Evolutionary conservation across 2,329 filamentous ascomycete genomes (phyloP).

Genomic region (Neofusicoccum kwambonambiense): DNA sequence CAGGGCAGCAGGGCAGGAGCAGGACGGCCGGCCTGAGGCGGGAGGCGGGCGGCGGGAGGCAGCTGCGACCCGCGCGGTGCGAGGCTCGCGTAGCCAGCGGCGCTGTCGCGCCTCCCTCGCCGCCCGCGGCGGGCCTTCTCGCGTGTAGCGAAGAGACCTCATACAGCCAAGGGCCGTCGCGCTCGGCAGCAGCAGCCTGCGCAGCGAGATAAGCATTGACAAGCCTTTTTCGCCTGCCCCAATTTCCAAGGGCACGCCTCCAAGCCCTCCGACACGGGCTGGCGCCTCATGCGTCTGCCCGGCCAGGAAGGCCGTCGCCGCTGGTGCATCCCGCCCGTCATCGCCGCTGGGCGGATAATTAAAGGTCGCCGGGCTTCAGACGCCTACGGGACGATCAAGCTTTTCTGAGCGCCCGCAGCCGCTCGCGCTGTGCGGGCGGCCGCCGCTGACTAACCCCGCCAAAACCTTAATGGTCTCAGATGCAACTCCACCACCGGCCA

Average conservation of each 20-base stretch:
- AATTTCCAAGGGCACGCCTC: background rate
- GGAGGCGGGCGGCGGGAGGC: no score
- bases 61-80: no score
- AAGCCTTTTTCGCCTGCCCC: background rate
- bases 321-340: constrained; percentile 4
- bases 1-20: no score
- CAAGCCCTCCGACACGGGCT: background rate
- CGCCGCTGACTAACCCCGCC: constrained; percentile 9
- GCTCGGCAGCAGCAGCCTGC: constrained; percentile 5
- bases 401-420: background rate
- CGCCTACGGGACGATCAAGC: constrained; percentile 11
- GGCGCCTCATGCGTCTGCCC: constrained; percentile 1
- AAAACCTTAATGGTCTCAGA: constrained; percentile 26
- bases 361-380: constrained; percentile 7
- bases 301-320: background rate
- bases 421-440: background rate
- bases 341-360: constrained; percentile 6
- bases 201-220: background rate
- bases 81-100: background rate
- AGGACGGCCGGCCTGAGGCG: no score
- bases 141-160: background rate
- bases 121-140: background rate
- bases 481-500: constrained; percentile 24
- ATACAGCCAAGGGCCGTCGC: background rate
- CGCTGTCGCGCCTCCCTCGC: background rate